Evolutionary conservation across 2,329 filamentous ascomycete genomes (phyloP).

Genomic region (Penicillium paneum): DNA sequence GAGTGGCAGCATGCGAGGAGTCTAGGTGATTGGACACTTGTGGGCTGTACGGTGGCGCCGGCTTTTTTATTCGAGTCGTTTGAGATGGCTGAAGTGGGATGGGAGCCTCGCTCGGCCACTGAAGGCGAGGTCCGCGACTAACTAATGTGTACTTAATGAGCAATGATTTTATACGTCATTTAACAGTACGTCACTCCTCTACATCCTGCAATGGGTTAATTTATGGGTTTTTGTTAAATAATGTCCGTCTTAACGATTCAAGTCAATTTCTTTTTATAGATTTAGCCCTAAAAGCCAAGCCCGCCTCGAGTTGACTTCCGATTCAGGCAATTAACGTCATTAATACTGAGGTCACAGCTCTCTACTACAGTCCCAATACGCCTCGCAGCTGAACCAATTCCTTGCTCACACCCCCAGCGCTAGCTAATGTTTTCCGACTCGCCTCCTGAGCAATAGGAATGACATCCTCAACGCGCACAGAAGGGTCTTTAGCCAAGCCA

Average conservation of each 20-base stretch:
- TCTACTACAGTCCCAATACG: constrained; percentile 3
- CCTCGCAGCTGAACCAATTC: constrained; percentile 26
- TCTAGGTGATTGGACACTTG: too few relatives aligned
- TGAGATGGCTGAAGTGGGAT: too few relatives aligned
- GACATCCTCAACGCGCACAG: constrained; percentile 54
- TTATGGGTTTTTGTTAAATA: too few relatives aligned
- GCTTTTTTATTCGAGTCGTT: too few relatives aligned
- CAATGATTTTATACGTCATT: too few relatives aligned
- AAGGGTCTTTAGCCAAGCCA: constrained; percentile 59
- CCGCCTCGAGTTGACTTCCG: background rate
- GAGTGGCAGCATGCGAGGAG: too few relatives aligned
- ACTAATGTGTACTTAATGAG: too few relatives aligned
- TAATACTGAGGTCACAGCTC: background rate
- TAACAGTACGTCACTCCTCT: too few relatives aligned
- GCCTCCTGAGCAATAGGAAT: constrained; percentile 79
- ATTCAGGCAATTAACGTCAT: background rate
- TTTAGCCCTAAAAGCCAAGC: background rate
- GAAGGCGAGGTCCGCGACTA: too few relatives aligned
- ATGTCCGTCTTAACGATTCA: background rate
- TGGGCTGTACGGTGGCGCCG: too few relatives aligned
- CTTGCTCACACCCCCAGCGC: constrained; percentile 63
- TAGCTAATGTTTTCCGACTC: constrained; percentile 73
- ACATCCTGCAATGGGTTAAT: too few relatives aligned
- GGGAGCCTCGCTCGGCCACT: too few relatives aligned
- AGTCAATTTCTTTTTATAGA: background rate